A percentile compares a stretch with the other conserved stretches of the same genome.
These are phyloP conservation scores for Pyronema domesticum DNA, from an alignment of 495 filamentous ascomycete genomes.

Conservation along the genomic window DNA sequence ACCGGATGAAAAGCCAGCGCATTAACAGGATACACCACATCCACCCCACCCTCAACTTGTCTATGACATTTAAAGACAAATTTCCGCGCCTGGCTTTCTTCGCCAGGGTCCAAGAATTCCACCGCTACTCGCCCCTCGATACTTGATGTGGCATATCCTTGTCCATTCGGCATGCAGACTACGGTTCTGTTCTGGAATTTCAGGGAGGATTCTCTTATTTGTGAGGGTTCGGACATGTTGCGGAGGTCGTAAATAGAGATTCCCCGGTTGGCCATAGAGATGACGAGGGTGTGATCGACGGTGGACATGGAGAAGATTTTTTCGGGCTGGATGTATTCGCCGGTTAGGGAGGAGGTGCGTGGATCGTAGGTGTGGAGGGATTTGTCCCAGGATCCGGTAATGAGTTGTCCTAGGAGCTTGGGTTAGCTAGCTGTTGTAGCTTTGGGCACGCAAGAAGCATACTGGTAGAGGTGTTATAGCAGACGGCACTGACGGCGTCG, in stretches of 20 bases:
- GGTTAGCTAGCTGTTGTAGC: slow-evolving; percentile 18
- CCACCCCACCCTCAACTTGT: slow-evolving; percentile 49
- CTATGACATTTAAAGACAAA: slow-evolving; percentile 99
- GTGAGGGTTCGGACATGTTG: slow-evolving; percentile 60
- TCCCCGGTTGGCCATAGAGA: slow-evolving; percentile 84
- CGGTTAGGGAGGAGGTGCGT: slow-evolving; percentile 27
- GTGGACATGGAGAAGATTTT: slow-evolving; percentile 75
- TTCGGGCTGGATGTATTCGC: slow-evolving; percentile 50
- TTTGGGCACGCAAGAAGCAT: slow-evolving; percentile 1
- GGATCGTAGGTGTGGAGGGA: slow-evolving; percentile 70
- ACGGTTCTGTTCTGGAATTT: slow-evolving; percentile 92
- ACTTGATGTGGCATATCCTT: slow-evolving; percentile 68
- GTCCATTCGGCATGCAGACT: slow-evolving; percentile 91
- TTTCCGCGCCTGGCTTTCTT: slow-evolving; percentile 70
- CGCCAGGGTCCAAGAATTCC: slow-evolving; percentile 86
- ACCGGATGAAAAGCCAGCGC: slow-evolving; percentile 81
- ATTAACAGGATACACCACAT: slow-evolving; percentile 91
- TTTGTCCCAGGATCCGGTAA: slow-evolving; percentile 85
- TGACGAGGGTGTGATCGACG: slow-evolving; percentile 65
- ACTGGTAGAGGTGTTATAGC: slow-evolving; percentile 61
- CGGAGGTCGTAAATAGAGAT: slow-evolving; percentile 85
- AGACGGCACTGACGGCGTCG: slow-evolving; percentile 60
- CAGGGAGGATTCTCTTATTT: slow-evolving; percentile 72
- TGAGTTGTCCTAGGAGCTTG: slow-evolving; percentile 34
- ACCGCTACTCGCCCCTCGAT: slow-evolving; percentile 93